A percentile compares a stretch with the other conserved stretches of the same genome.
phyloP scores from a whole-genome alignment of 768 basidiomycete species.

The Phaffia tasmanica region DNA sequence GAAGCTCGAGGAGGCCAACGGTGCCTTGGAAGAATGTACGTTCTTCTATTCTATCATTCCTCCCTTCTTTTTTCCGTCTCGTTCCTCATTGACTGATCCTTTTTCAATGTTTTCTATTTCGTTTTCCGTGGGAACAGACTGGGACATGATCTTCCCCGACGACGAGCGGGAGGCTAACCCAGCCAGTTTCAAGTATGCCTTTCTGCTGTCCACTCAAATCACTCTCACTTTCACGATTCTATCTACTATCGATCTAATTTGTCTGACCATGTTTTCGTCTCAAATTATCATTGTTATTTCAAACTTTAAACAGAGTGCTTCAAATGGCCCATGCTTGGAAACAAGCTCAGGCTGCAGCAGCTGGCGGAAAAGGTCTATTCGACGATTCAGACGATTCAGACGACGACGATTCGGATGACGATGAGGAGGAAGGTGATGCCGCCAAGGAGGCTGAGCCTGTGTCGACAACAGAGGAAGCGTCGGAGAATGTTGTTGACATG shows the following conservation, averaged over 20 bases:
- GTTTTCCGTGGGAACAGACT: slow-evolving; percentile 48
- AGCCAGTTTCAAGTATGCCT: slow-evolving; percentile 61
- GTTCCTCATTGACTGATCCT: neutral
- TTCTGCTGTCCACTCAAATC: neutral
- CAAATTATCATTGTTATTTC: neutral
- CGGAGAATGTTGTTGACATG: neutral
- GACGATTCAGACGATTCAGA: slow-evolving; percentile 20
- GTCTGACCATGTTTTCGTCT: neutral
- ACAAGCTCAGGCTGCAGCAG: slow-evolving; percentile 24
- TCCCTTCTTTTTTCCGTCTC: neutral
- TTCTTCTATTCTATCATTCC: neutral
- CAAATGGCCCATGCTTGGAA: slow-evolving; percentile 87
- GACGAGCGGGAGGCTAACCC: slow-evolving; percentile 91
- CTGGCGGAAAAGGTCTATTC: slow-evolving; percentile 4
- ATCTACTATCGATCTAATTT: neutral
- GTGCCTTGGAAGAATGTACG: slow-evolving; percentile 59
- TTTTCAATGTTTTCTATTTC: neutral
- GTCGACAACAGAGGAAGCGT: neutral
- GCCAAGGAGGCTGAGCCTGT: neutral
- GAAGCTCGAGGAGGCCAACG: slow-evolving; percentile 74
- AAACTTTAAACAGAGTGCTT: slow-evolving; percentile 46
- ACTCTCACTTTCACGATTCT: neutral
- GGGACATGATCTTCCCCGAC: slow-evolving; percentile 91
- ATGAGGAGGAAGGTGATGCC: slow-evolving; percentile 4
- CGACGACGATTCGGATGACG: slow-evolving; percentile 7